Percentiles rank a stretch among this genome's conserved stretches.
phyloP scores from a whole-genome alignment of 108 stramenopile species.

The Nitzschia sp. region DNA sequence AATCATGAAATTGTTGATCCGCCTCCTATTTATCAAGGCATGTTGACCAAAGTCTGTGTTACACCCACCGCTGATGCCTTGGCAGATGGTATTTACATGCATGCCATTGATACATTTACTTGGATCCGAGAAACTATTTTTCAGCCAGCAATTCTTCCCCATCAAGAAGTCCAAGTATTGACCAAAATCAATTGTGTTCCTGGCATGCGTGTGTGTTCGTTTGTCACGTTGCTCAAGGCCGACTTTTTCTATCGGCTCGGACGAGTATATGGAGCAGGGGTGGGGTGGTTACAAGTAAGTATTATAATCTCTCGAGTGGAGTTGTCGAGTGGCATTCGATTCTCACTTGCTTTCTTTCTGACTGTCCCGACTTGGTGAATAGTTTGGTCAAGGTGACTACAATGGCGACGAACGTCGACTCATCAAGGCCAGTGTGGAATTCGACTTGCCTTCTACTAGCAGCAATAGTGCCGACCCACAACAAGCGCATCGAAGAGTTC shows the following conservation, averaged over 20 bases:
- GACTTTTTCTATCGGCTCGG: slow-evolving; percentile 1
- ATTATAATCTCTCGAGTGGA: background rate
- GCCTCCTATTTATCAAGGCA: background rate
- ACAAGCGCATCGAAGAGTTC: too few relatives aligned
- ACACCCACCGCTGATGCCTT: slow-evolving; percentile 4
- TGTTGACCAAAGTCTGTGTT: slow-evolving; percentile 5
- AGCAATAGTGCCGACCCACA: background rate
- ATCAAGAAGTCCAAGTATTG: background rate
- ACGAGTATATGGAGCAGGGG: background rate
- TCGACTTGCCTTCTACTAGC: background rate
- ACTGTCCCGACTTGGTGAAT: too few relatives aligned
- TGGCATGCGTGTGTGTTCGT: slow-evolving; percentile 6
- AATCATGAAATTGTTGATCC: slow-evolving; percentile 13
- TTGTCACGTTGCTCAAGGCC: background rate
- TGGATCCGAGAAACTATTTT: slow-evolving; percentile 10
- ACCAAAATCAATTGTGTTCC: slow-evolving; percentile 4
- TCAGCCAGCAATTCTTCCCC: slow-evolving; percentile 6
- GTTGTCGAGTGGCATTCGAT: background rate
- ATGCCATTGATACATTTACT: background rate
- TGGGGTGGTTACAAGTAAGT: slow-evolving; percentile 15
- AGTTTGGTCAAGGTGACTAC: background rate
- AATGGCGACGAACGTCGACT: background rate
- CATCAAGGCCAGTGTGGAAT: slow-evolving; percentile 1
- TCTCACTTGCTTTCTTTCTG: background rate
- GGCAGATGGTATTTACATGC: slow-evolving; percentile 2